A percentile compares a stretch with the other conserved stretches of the same genome.
Evolutionary conservation across 805 yeast genomes (phyloP).

Genomic region (Clavispora phyllophila): DNA sequence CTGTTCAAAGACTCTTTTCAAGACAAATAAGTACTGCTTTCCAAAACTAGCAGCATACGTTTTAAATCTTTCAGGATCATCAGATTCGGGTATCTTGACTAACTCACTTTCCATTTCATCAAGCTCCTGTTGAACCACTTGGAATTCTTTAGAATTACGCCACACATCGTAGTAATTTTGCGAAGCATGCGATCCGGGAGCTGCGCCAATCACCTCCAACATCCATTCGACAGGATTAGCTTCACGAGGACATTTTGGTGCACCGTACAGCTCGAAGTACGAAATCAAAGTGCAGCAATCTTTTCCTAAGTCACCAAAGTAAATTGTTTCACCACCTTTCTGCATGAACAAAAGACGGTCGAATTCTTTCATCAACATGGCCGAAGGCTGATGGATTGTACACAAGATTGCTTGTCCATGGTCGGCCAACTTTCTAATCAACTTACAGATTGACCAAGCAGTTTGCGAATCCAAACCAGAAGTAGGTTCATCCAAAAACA

Average conservation of each 20-base stretch:
- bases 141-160: constrained; percentile 29
- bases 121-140: constrained; percentile 12
- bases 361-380: constrained; percentile 69
- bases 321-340: constrained; percentile 68
- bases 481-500: constrained; percentile 40
- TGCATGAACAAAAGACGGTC: constrained; percentile 70
- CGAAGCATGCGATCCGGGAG: constrained; percentile 59
- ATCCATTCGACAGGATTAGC: constrained; percentile 66
- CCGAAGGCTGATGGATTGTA: constrained; percentile 85
- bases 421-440: constrained; percentile 37
- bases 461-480: constrained; percentile 42
- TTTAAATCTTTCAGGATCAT: constrained; percentile 16
- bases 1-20: constrained; percentile 33
- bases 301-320: constrained; percentile 69
- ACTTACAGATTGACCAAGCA: constrained; percentile 39
- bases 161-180: constrained; percentile 65
- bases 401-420: constrained; percentile 39
- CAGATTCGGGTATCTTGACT: constrained; percentile 18
- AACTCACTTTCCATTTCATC: constrained; percentile 17
- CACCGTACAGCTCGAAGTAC: constrained; percentile 64
- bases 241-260: constrained; percentile 58
- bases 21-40: constrained; percentile 18
- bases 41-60: constrained; percentile 10
- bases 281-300: constrained; percentile 48
- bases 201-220: constrained; percentile 72